Conservation (phyloP, 495 filamentous ascomycete genomes). For the Neurospora discreta region DNA sequence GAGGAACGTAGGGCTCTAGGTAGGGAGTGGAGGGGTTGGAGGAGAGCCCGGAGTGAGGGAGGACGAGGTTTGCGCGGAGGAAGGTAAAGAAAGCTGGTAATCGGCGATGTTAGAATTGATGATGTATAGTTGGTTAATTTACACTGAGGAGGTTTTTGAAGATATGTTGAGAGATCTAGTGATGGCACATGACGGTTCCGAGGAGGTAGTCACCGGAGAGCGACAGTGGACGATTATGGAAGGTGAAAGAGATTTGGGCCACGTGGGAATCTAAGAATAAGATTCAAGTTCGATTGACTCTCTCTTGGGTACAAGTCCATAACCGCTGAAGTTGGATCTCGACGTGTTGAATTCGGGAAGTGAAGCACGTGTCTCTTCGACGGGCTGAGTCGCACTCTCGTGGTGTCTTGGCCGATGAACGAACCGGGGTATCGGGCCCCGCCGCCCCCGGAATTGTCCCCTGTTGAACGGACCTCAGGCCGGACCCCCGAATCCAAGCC, state of each 20-base stretch:
- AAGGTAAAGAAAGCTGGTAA: constrained; percentile 44
- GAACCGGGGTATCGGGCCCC: background rate
- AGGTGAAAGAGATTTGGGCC: background rate
- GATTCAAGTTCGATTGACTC: background rate
- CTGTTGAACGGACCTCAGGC: background rate
- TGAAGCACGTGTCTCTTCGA: background rate
- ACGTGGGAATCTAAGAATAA: background rate
- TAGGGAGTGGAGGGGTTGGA: constrained; percentile 29
- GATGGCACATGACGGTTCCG: background rate
- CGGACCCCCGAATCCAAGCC: background rate
- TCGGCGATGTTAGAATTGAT: constrained; percentile 7
- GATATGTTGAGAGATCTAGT: background rate
- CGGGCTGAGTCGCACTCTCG: background rate
- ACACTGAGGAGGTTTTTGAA: background rate
- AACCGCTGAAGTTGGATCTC: background rate
- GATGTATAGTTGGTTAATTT: background rate
- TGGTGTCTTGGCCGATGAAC: background rate
- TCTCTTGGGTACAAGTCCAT: background rate
- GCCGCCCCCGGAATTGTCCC: background rate
- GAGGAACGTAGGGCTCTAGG: constrained; percentile 25
- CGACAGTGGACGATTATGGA: background rate
- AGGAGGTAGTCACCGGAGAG: background rate
- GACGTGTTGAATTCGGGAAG: background rate
- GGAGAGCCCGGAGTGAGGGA: constrained; percentile 32
- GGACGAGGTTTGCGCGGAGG: constrained; percentile 44